Evolutionary conservation across 345 rosid species (phyloP), one percentile per base, ranked within the genome.

Genomic region (Heritiera littoralis): DNA sequence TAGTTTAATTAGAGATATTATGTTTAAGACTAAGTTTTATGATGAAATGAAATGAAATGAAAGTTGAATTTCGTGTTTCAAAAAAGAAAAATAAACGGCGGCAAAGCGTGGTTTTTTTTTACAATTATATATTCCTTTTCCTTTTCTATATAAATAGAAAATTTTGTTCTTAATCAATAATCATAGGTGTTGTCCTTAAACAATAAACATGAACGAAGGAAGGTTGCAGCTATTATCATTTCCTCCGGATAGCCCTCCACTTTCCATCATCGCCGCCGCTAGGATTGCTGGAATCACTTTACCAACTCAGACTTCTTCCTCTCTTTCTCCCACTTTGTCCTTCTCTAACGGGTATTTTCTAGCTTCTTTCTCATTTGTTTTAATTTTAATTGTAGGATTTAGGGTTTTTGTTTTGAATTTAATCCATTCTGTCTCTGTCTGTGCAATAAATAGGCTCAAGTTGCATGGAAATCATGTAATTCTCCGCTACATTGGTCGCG

Each of bases 401-500:
- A 35, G 38, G 38, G 38, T 9, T 63, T 28, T 64, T 6, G 14
- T 32, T 32, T 32, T 5, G 4, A 68, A 9, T 6, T 49, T 49
- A 7, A 49, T 15, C 20, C 12, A 4, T 46, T 28, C 6, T 28
- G 59, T n/a, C 1, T n/a, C 0, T 49, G 17, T 49, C 13, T 23
- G 1, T 28, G n/a, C 32, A 17, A 55, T 55, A 70, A 48, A 1
- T 70, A 70, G 74, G 74, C 59, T 30, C 6, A 15, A 70, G 43
- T 48, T 70, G 74, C 58, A 48, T 51, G 74, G 74, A 49, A 49
- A 14, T 49, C 7, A 49, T 49, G 74, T 70, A 14, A 70, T 70
- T 70, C 74, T 70, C 2, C 74, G 74, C 32, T 70, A 70, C 18
- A 49, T 70, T 28, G 74, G 74, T 70, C 59, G 74, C 6, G 6